These are phyloP conservation scores for Hortiboletus flavorubellus DNA, from an alignment of 768 basidiomycete genomes.

Conservation along the genomic window DNA sequence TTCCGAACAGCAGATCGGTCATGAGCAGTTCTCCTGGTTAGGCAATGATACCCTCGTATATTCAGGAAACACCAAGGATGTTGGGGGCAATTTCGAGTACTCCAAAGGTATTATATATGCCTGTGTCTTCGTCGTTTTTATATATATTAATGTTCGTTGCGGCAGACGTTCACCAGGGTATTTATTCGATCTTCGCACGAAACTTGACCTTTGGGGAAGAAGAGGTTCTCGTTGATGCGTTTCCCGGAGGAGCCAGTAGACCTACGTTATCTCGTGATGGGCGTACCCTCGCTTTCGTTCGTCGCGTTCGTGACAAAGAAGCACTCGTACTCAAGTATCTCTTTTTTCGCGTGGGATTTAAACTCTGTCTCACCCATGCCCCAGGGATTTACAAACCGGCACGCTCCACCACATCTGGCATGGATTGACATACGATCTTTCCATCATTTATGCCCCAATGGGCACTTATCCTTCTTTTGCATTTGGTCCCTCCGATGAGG, in stretches of 20 bases:
- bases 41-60: constrained; percentile 58
- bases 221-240: constrained; percentile 49
- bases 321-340: constrained; percentile 67
- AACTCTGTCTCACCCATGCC: constrained; percentile 1
- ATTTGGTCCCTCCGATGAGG: constrained; percentile 37
- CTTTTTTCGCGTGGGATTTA: background rate
- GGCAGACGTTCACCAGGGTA: constrained; percentile 64
- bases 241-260: constrained; percentile 69
- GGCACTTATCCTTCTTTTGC: constrained; percentile 77
- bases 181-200: constrained; percentile 66
- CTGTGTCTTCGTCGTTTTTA: background rate
- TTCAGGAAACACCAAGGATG: constrained; percentile 60
- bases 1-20: constrained; percentile 67
- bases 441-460: constrained; percentile 65
- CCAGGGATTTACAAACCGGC: constrained; percentile 64
- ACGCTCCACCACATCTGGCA: constrained; percentile 64
- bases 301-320: constrained; percentile 69
- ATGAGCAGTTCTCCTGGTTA: constrained; percentile 66
- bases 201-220: constrained; percentile 58
- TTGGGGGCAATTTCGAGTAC: constrained; percentile 45
- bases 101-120: constrained; percentile 53
- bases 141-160: background rate
- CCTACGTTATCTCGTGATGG: constrained; percentile 69
- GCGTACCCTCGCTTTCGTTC: constrained; percentile 69
- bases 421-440: constrained; percentile 67